phyloP scores from a whole-genome alignment of 2,329 filamentous ascomycete genomes.

The Arthrobotrys pseudoclavata region DNA sequence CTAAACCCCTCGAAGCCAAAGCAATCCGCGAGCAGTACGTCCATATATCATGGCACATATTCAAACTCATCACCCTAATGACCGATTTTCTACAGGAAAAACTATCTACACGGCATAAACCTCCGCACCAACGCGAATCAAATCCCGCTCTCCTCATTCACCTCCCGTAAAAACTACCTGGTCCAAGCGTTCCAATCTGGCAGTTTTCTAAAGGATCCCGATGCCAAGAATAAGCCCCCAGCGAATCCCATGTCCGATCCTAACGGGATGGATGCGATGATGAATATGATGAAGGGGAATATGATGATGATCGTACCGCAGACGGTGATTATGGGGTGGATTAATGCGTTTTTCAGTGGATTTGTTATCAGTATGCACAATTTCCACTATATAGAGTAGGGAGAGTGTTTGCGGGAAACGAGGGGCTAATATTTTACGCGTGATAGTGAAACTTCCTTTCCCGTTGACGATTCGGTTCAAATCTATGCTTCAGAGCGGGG shows the following conservation, averaged over 20 bases:
- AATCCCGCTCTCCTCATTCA: conserved; percentile 82
- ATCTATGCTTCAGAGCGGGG: conserved; percentile 97
- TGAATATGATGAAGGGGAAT: conserved; percentile 99
- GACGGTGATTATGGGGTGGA: conserved; percentile 99
- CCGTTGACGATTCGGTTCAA: conserved; percentile 99
- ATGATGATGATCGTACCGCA: conserved; percentile 99
- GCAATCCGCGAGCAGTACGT: conserved; percentile 82
- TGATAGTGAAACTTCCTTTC: conserved; percentile 90
- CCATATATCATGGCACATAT: conserved; percentile 7
- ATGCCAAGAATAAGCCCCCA: conserved; percentile 85
- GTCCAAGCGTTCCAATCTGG: conserved; percentile 86
- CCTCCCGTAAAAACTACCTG: conserved; percentile 82
- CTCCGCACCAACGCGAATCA: conserved; percentile 85
- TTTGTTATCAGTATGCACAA: conserved; percentile 88
- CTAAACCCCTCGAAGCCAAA: conserved; percentile 83
- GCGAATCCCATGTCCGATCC: conserved; percentile 96
- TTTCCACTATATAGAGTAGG: background rate
- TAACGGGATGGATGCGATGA: conserved; percentile 98
- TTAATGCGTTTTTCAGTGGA: conserved; percentile 98
- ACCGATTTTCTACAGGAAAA: conserved; percentile 67
- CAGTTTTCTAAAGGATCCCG: conserved; percentile 88
- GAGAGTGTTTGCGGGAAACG: conserved; percentile 11
- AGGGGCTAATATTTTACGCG: conserved; percentile 53
- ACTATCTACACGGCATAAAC: conserved; percentile 84
- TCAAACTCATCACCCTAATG: background rate